A percentile compares a stretch with the other conserved stretches of the same genome.
phyloP scores from a whole-genome alignment of 768 basidiomycete genomes.

The Termitomyces sp. region DNA sequence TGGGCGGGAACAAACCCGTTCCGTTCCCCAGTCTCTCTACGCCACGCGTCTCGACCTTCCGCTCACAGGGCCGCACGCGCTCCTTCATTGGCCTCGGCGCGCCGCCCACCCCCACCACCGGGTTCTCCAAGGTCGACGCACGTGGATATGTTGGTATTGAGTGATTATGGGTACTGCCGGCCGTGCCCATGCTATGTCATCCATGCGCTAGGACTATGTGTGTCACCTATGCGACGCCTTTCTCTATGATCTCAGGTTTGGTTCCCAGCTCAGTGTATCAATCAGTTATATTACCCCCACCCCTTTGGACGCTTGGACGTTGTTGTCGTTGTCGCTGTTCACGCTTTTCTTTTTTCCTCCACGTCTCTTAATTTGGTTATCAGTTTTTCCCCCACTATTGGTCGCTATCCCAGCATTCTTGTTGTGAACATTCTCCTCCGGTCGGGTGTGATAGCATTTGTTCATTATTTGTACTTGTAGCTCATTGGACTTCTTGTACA shows the following conservation, averaged over 20 bases:
- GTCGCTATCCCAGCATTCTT: constrained; percentile 10
- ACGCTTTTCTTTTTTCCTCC: constrained; percentile 15
- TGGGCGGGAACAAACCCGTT: constrained; percentile 30
- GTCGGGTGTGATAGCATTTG: constrained; percentile 5
- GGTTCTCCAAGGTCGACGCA: constrained; percentile 79
- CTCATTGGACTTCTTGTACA: constrained; percentile 12
- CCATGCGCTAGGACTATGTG: neutral
- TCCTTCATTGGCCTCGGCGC: constrained; percentile 72
- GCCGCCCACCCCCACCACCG: constrained; percentile 74
- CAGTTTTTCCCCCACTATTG: neutral
- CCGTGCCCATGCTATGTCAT: constrained; percentile 1
- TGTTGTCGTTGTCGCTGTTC: constrained; percentile 17
- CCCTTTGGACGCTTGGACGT: constrained; percentile 18
- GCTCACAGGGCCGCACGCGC: constrained; percentile 59
- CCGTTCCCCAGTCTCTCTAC: constrained; percentile 60
- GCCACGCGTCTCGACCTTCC: constrained; percentile 69
- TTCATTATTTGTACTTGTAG: constrained; percentile 14
- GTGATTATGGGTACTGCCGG: constrained; percentile 13
- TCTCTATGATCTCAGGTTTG: constrained; percentile 4
- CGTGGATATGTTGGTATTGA: constrained; percentile 72
- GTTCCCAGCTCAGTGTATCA: constrained; percentile 15
- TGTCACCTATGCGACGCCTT: constrained; percentile 2
- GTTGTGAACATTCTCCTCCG: constrained; percentile 7
- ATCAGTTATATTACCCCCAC: constrained; percentile 5
- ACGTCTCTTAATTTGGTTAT: too few relatives aligned